Evolutionary conservation across 1,284 basidiomycete species (phyloP).

Genomic region (Cutaneotrichosporon cavernicola): DNA sequence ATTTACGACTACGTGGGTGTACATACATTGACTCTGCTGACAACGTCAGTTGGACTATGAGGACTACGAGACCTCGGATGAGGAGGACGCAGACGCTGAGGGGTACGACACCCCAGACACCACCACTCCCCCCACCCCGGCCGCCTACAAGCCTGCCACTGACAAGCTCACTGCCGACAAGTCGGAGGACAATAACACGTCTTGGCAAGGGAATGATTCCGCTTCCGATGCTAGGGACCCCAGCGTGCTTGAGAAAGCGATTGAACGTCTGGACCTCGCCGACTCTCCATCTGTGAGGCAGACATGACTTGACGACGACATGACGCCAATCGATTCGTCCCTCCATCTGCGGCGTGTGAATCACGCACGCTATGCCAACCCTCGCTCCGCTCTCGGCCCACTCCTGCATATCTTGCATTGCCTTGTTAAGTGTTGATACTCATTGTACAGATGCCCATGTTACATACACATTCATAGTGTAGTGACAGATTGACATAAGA

Average conservation of each 20-base stretch:
- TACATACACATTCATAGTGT: neutral
- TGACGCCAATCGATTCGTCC: neutral
- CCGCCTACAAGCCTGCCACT: neutral
- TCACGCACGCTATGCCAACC: neutral
- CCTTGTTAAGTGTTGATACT: neutral
- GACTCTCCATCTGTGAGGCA: neutral
- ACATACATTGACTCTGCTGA: neutral
- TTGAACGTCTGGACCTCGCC: neutral
- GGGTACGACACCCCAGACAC: slow-evolving; percentile 17
- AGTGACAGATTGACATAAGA: neutral
- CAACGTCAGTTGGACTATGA: slow-evolving; percentile 52
- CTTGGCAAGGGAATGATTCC: neutral
- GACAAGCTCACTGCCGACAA: neutral
- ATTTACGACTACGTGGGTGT: slow-evolving; percentile 87
- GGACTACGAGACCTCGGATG: slow-evolving; percentile 51
- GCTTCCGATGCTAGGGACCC: neutral
- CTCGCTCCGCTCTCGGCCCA: neutral
- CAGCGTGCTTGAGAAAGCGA: neutral
- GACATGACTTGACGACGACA: neutral
- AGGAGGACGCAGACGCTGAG: slow-evolving; percentile 30
- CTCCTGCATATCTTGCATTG: neutral
- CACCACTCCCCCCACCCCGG: slow-evolving; percentile 10
- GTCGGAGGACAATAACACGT: neutral
- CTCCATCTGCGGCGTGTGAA: neutral
- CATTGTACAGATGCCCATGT: slow-evolving; percentile 4